Evolutionary conservation across 192 early-diverging fungal species (phyloP), one percentile per base, ranked within the genome.

Genomic region (Phycomyces blakesleeanus): DNA sequence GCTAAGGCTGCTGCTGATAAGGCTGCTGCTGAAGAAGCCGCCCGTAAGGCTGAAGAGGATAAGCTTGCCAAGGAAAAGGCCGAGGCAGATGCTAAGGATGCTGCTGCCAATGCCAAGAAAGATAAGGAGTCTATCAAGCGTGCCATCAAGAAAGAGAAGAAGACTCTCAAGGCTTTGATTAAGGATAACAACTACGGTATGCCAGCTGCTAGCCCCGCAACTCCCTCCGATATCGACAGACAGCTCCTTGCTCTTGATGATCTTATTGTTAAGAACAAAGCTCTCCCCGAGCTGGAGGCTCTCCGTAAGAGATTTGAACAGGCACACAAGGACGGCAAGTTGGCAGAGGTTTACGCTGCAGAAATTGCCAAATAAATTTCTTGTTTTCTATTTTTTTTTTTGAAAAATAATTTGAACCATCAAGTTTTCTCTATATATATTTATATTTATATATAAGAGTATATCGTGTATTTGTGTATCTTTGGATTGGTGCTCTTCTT

Each of bases 81-180:
- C 25, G 85, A 79, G 47, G 89, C 81, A 38, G 81, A 87, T 39
- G 90, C 86, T 53, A 80, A 79, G 75, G 66, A 55, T 29, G 76
- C 76, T 16, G 71, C 75, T 57, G 91, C 88, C 62, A 78, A 81
- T 40, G 81, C 73, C 47, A 86, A 90, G 88, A 93, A 94, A 83
- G 85, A 87, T 69, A 88, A 89, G 71, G 94, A 98, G 74, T 80
- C 89, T 51, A 71, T 85, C 63, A 94, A 95, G 82, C 93, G 93
- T 77, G 80, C 77, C 52, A 81, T 95, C 71, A 89, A 90, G 76
- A 94, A 92, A 83, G 90, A 96, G 77, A 91, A 93, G 85, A 95
- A 94, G 76, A 81, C 80, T 52, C 82, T 98, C 74, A 89, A 89
- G 80, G 71, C 83, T 12, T 73, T 92, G 47, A 81, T 92, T 75